phyloP scores from a whole-genome alignment of 2,329 filamentous ascomycete species.

The Sporothrix luriei region DNA sequence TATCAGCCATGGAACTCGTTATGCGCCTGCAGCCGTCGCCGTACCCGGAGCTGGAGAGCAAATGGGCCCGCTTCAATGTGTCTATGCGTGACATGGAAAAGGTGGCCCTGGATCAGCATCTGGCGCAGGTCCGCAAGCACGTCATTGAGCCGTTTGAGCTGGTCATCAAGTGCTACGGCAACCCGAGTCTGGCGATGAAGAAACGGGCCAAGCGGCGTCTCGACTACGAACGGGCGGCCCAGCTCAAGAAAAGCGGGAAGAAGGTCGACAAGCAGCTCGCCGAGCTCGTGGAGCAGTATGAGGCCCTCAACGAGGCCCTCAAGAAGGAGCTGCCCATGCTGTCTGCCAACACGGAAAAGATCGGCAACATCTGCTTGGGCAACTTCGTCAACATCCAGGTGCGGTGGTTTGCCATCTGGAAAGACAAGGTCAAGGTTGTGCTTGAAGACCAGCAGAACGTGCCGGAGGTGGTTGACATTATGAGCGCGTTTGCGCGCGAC shows the following conservation, averaged over 20 bases:
- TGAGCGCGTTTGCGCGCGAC: conserved; percentile 76
- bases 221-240: conserved; percentile 81
- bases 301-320: conserved; percentile 86
- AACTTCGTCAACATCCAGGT: conserved; percentile 85
- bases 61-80: conserved; percentile 89
- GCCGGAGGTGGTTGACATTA: conserved; percentile 71
- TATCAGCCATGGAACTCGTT: conserved; percentile 79
- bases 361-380: conserved; percentile 79
- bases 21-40: conserved; percentile 71
- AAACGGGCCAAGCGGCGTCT: conserved; percentile 91
- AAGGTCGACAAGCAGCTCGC: conserved; percentile 83
- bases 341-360: conserved; percentile 75
- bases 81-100: conserved; percentile 84
- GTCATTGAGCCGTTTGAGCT: conserved; percentile 69
- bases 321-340: conserved; percentile 90
- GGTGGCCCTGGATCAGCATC: conserved; percentile 72
- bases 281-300: conserved; percentile 85
- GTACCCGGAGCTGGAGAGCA: conserved; percentile 85
- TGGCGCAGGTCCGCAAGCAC: conserved; percentile 71
- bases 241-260: conserved; percentile 76
- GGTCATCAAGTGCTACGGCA: conserved; percentile 62
- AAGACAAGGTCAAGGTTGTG: conserved; percentile 76
- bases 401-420: conserved; percentile 80
- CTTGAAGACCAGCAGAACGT: conserved; percentile 65
- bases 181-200: conserved; percentile 85